Evolutionary conservation across 345 rosid species (phyloP).

Genomic region (Aegle marmelos): DNA sequence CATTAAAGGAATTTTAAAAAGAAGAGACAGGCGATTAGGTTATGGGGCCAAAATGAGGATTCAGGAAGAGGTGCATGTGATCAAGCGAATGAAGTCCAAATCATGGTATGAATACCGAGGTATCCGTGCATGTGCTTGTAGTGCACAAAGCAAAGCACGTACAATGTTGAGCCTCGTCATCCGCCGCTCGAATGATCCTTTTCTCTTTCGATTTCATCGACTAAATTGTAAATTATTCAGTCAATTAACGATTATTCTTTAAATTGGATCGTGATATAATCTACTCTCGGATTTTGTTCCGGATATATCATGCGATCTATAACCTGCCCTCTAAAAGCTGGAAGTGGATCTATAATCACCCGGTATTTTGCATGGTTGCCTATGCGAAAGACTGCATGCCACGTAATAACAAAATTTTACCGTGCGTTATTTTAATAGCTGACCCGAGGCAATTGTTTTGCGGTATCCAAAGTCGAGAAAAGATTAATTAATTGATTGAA

Average conservation of each 20-base stretch:
- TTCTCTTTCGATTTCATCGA: not conserved
- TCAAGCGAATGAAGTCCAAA: constrained; percentile 9
- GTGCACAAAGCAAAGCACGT: not conserved
- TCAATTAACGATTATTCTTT: no score
- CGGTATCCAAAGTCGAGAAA: not conserved
- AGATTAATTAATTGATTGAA: not conserved
- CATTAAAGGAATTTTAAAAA: not conserved
- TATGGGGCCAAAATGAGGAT: constrained; percentile 7
- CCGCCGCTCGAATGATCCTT: not conserved
- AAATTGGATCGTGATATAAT: no score
- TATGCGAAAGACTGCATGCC: no score
- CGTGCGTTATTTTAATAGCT: no score
- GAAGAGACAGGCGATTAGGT: not conserved
- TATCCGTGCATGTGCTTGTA: not conserved
- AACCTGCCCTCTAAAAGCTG: no score
- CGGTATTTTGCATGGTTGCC: no score
- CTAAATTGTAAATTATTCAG: not conserved
- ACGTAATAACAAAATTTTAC: no score
- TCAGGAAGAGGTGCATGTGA: constrained; percentile 15
- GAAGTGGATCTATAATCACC: no score
- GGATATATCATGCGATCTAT: no score
- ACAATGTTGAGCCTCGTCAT: not conserved
- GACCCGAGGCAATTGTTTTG: not conserved
- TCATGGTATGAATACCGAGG: constrained; percentile 1
- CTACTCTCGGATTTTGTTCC: no score